phyloP scores from a whole-genome alignment of 2,329 filamentous ascomycete species.

The Colletotrichum salicis region DNA sequence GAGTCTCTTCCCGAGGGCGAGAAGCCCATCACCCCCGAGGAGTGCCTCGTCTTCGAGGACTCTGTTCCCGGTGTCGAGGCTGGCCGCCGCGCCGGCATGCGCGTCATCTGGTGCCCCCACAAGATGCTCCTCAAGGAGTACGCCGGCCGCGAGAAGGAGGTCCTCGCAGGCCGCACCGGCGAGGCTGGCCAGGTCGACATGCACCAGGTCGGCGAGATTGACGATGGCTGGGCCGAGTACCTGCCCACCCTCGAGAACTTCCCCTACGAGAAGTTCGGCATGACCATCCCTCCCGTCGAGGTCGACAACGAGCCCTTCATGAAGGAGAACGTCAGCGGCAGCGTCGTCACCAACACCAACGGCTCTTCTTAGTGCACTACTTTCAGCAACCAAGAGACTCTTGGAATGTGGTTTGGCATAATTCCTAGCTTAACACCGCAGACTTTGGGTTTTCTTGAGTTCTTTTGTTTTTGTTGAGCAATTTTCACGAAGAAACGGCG shows the following conservation, averaged over 20 bases:
- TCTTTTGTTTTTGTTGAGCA: not conserved
- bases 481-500: constrained; percentile 4
- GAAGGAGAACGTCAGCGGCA: constrained; percentile 47
- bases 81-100: constrained; percentile 91
- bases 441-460: not conserved
- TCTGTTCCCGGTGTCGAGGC: constrained; percentile 92
- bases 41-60: constrained; percentile 97
- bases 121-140: constrained; percentile 81
- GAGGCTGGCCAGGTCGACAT: constrained; percentile 68
- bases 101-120: constrained; percentile 93
- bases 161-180: constrained; percentile 84
- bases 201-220: constrained; percentile 66
- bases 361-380: not conserved
- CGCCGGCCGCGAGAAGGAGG: constrained; percentile 78
- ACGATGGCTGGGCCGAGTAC: constrained; percentile 71
- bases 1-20: constrained; percentile 72
- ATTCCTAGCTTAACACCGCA: not conserved
- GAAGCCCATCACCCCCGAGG: constrained; percentile 76
- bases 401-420: not conserved
- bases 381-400: not conserved
- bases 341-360: constrained; percentile 36
- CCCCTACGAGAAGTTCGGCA: constrained; percentile 69
- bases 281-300: constrained; percentile 55
- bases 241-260: constrained; percentile 62
- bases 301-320: constrained; percentile 57